Conservation (phyloP, 2,329 filamentous ascomycete species). For the Epichloe sp. region DNA sequence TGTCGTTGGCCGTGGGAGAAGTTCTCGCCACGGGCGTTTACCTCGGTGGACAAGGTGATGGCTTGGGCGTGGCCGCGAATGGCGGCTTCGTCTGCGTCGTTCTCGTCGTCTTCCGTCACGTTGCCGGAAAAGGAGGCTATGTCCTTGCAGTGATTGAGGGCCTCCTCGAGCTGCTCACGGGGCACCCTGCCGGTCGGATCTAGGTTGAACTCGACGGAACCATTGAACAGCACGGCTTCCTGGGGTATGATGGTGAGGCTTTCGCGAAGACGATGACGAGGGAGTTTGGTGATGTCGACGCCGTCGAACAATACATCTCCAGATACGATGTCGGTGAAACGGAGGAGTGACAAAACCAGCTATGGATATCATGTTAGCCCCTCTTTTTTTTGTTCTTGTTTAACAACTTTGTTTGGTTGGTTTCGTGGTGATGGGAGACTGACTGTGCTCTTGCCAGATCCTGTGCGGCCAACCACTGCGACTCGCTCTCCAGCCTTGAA, state of each 20-base stretch:
- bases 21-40: constrained; percentile 40
- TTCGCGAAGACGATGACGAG: constrained; percentile 36
- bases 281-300: constrained; percentile 39
- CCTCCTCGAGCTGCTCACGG: constrained; percentile 40
- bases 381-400: neutral
- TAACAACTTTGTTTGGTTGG: neutral
- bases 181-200: constrained; percentile 49
- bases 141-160: constrained; percentile 48
- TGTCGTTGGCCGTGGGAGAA: constrained; percentile 46
- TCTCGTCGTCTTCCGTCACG: constrained; percentile 19
- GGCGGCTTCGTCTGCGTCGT: constrained; percentile 10
- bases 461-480: constrained; percentile 68
- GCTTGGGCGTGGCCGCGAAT: constrained; percentile 9
- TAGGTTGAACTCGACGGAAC: constrained; percentile 41
- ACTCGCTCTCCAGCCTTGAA: constrained; percentile 58
- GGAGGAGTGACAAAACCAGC: constrained; percentile 40
- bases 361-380: constrained; percentile 4
- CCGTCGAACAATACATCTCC: constrained; percentile 43
- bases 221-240: constrained; percentile 44
- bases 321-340: constrained; percentile 37
- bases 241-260: constrained; percentile 46
- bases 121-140: constrained; percentile 38
- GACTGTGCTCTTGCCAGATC: constrained; percentile 73
- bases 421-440: constrained; percentile 11
- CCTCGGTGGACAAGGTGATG: constrained; percentile 29